Evolutionary conservation across 2,329 filamentous ascomycete species (phyloP).

Genomic region (Ophiostoma pallidulum): DNA sequence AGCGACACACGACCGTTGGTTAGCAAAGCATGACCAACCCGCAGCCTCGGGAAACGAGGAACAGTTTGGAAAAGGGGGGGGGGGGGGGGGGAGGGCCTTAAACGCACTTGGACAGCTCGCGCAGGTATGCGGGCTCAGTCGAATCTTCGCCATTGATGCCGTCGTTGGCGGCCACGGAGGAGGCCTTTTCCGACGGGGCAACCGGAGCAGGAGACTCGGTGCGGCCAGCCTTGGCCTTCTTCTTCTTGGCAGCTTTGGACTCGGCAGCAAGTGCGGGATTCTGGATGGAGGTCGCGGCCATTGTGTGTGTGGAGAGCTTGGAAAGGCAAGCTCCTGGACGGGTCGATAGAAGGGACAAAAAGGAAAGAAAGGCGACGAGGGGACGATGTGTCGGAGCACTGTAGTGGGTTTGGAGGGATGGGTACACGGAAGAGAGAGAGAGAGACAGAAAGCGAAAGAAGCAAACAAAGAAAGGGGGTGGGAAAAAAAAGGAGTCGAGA

Average conservation of each 20-base stretch:
- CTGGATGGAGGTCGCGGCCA: constrained; percentile 56
- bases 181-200: constrained; percentile 39
- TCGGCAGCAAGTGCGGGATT: constrained; percentile 54
- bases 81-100: not conserved
- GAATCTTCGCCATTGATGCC: constrained; percentile 48
- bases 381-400: too few relatives aligned
- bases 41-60: too few relatives aligned
- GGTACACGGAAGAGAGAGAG: not conserved
- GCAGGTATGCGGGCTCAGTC: constrained; percentile 69
- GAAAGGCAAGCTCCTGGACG: not conserved
- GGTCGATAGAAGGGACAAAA: not conserved
- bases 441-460: not conserved
- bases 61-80: too few relatives aligned
- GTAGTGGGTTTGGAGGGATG: not conserved
- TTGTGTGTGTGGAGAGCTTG: constrained; percentile 24
- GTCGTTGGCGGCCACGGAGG: constrained; percentile 34
- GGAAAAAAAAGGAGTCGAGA: constrained; percentile 4
- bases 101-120: constrained; percentile 80
- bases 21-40: constrained; percentile 4
- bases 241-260: constrained; percentile 60
- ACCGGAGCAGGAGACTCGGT: constrained; percentile 47
- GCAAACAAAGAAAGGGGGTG: not conserved
- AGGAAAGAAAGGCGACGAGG: not conserved
- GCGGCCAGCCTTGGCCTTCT: constrained; percentile 52
- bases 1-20: not conserved